Conservation (phyloP, 208 protist genomes). For the Leishmania mexicana region DNA sequence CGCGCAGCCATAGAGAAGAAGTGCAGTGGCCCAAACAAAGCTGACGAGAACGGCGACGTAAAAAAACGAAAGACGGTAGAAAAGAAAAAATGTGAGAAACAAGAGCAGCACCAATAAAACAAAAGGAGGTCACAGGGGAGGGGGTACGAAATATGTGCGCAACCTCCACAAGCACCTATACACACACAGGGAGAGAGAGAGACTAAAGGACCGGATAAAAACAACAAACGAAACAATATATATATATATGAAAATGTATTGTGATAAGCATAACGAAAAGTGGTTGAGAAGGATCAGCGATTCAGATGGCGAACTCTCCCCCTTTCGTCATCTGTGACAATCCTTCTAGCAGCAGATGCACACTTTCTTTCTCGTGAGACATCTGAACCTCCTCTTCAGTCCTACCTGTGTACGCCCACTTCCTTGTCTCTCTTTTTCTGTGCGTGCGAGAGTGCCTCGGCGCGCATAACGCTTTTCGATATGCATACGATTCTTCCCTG, state of each 20-base stretch:
- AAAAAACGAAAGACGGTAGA: not conserved
- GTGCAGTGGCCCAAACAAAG: not conserved
- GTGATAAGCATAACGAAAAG: not conserved
- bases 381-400: not conserved
- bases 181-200: not conserved
- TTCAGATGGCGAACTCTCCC: not conserved
- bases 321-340: not conserved
- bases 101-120: not conserved
- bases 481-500: not conserved
- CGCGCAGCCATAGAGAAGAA: not conserved
- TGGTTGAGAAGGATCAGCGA: not conserved
- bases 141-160: not conserved
- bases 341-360: not conserved
- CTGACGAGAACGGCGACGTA: not conserved
- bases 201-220: not conserved
- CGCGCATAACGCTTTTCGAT: not conserved
- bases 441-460: not conserved
- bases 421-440: not conserved
- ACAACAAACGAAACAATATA: not conserved
- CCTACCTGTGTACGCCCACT: not conserved
- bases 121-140: not conserved
- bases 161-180: not conserved
- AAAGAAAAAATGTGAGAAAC: not conserved
- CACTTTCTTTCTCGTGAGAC: not conserved
- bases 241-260: not conserved